Evolutionary conservation across 2,329 filamentous ascomycete species (phyloP).

Genomic region (Hirsutella minnesotensis): DNA sequence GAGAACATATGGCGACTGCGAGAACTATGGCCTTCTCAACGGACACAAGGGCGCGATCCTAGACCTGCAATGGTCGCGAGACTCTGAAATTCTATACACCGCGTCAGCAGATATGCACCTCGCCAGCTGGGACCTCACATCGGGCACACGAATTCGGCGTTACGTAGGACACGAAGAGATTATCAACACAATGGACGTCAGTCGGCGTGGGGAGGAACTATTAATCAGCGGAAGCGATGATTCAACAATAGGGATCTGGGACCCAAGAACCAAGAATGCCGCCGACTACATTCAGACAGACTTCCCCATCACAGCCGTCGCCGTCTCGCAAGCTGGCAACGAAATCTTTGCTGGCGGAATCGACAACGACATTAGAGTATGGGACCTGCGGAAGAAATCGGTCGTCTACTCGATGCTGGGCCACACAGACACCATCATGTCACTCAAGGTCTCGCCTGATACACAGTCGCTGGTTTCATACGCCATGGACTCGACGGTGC

Average conservation of each 20-base stretch:
- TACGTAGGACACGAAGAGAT: constrained; percentile 91
- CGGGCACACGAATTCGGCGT: constrained; percentile 79
- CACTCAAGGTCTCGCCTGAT: constrained; percentile 83
- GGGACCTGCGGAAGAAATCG: constrained; percentile 88
- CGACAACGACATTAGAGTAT: constrained; percentile 94
- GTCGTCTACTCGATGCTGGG: constrained; percentile 80
- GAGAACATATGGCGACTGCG: constrained; percentile 84
- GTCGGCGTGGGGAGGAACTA: constrained; percentile 79
- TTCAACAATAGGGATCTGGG: constrained; percentile 89
- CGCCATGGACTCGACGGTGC: constrained; percentile 84
- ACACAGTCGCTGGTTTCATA: constrained; percentile 84
- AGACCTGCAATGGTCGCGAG: constrained; percentile 92
- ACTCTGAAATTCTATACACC: constrained; percentile 81
- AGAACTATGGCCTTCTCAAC: constrained; percentile 81
- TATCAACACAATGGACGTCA: constrained; percentile 86
- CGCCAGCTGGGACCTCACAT: constrained; percentile 90
- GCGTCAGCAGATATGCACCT: constrained; percentile 89
- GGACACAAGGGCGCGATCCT: constrained; percentile 87
- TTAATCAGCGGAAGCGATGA: constrained; percentile 89
- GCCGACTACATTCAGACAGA: constrained; percentile 82
- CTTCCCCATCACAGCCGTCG: constrained; percentile 84
- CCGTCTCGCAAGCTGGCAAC: constrained; percentile 86
- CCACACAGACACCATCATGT: constrained; percentile 86
- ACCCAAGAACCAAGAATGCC: constrained; percentile 80
- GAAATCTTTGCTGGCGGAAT: constrained; percentile 92